Conservation (phyloP, 306 rosid species). For the Cucumis melo region DNA sequence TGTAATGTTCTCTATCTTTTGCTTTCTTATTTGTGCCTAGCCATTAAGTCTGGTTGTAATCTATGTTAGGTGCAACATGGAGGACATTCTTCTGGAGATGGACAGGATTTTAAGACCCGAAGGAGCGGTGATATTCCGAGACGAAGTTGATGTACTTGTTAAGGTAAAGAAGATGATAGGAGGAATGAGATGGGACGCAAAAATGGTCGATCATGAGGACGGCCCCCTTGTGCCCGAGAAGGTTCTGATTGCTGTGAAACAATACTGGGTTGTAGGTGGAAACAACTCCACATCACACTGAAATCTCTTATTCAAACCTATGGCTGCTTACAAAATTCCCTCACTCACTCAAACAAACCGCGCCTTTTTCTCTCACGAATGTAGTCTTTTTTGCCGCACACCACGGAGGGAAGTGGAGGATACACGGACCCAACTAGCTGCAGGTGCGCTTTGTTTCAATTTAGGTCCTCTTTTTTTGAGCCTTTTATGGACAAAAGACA, state of each 20-base stretch:
- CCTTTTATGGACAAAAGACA: not conserved
- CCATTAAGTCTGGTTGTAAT: not conserved
- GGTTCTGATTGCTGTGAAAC: conserved; percentile 82
- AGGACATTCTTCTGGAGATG: conserved; percentile 93
- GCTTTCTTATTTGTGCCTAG: no score
- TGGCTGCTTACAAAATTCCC: not conserved
- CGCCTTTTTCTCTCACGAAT: not conserved
- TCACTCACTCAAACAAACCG: not conserved
- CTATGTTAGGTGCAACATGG: conserved; percentile 51
- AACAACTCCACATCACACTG: conserved; percentile 56
- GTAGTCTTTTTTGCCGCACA: not conserved
- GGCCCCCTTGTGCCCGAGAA: conserved; percentile 92
- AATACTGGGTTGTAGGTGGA: conserved; percentile 70
- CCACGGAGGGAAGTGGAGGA: not conserved
- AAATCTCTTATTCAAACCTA: not conserved
- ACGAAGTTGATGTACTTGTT: conserved; percentile 54
- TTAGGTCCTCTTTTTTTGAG: not conserved
- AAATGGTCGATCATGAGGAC: conserved; percentile 92
- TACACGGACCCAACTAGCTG: not conserved
- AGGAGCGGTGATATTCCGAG: conserved; percentile 86
- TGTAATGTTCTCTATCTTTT: no score
- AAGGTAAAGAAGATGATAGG: conserved; percentile 64
- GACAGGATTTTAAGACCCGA: conserved; percentile 86
- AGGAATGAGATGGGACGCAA: conserved; percentile 89
- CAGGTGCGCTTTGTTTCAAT: conserved; percentile 3